phyloP scores from a whole-genome alignment of 768 basidiomycete species.

The Leccinum barrowsii region DNA sequence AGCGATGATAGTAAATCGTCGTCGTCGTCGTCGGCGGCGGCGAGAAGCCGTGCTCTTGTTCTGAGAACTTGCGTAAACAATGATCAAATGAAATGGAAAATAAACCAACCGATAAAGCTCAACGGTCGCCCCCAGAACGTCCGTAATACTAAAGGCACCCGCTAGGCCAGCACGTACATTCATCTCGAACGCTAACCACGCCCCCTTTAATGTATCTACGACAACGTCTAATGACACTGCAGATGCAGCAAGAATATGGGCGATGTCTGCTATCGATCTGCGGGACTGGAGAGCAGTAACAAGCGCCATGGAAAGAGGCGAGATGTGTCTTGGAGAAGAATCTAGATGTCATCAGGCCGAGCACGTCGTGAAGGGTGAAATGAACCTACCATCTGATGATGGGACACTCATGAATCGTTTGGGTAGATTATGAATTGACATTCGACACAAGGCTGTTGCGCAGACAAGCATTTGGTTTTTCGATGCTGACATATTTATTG shows the following conservation, averaged over 20 bases:
- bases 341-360: conserved; percentile 26
- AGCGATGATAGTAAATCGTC: conserved; percentile 41
- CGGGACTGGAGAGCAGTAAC: conserved; percentile 47
- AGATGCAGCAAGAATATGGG: conserved; percentile 49
- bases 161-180: conserved; percentile 36
- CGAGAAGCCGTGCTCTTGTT: conserved; percentile 27
- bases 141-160: conserved; percentile 39
- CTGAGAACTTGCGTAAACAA: conserved; percentile 23
- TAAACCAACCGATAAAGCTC: conserved; percentile 34
- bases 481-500: conserved; percentile 51
- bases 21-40: conserved; percentile 30
- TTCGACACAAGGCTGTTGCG: conserved; percentile 44
- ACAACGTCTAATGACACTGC: conserved; percentile 40
- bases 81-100: not conserved
- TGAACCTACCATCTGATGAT: conserved; percentile 17
- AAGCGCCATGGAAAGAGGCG: conserved; percentile 23
- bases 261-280: conserved; percentile 55
- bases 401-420: conserved; percentile 19
- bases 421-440: conserved; percentile 45
- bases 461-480: conserved; percentile 59
- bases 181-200: conserved; percentile 44
- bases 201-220: conserved; percentile 44
- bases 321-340: conserved; percentile 25
- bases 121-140: conserved; percentile 47
- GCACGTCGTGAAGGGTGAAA: not conserved